Percentiles rank a stretch among this genome's conserved stretches.
These are phyloP conservation scores for Penicillium crustosum DNA, from an alignment of 2,329 filamentous ascomycete species.

Conservation along the genomic window DNA sequence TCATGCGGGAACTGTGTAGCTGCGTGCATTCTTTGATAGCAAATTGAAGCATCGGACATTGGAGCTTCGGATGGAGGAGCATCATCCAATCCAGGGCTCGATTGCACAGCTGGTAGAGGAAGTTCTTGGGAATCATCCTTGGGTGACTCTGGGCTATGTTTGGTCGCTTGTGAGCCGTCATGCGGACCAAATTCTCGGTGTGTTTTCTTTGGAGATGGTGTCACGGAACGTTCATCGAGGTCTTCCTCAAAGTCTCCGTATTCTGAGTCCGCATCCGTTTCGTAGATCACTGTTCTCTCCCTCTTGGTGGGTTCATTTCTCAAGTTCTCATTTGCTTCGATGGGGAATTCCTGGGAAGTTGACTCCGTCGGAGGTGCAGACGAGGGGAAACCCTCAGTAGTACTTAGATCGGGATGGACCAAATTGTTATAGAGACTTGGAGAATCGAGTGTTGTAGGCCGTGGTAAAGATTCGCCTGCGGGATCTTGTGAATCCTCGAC, in stretches of 20 bases:
- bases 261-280: slow-evolving; percentile 44
- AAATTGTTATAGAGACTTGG: not conserved
- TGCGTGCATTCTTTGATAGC: slow-evolving; percentile 37
- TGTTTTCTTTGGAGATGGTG: slow-evolving; percentile 4
- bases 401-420: not conserved
- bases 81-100: slow-evolving; percentile 26
- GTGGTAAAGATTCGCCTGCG: slow-evolving; percentile 1
- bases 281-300: slow-evolving; percentile 41
- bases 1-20: slow-evolving; percentile 41
- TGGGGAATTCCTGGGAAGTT: not conserved
- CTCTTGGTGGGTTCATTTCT: slow-evolving; percentile 12
- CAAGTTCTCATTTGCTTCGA: not conserved
- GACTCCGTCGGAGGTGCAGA: slow-evolving; percentile 5
- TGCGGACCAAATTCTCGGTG: not conserved
- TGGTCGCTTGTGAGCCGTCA: not conserved
- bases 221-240: slow-evolving; percentile 14
- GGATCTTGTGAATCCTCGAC: slow-evolving; percentile 9
- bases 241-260: slow-evolving; percentile 30
- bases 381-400: not conserved
- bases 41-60: slow-evolving; percentile 39
- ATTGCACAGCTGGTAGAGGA: slow-evolving; percentile 27
- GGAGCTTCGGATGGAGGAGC: slow-evolving; percentile 28
- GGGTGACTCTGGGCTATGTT: slow-evolving; percentile 14
- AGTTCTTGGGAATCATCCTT: slow-evolving; percentile 35
- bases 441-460: slow-evolving; percentile 1